Conservation (phyloP, 2,329 filamentous ascomycete species). For the Hypoxylon sp. region DNA sequence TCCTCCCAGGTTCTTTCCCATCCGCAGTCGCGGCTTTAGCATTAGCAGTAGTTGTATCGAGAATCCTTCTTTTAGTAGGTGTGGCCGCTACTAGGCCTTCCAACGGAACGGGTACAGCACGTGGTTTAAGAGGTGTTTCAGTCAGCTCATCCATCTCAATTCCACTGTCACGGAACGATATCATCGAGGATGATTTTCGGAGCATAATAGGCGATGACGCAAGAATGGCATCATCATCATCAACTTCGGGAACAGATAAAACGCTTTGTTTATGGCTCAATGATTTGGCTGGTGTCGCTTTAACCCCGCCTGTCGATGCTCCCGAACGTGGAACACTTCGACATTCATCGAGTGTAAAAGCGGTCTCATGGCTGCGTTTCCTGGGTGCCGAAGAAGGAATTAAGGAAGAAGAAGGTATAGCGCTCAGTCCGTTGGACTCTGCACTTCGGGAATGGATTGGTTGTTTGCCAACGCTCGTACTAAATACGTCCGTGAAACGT, state of each 20-base stretch:
- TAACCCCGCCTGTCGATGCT: slow-evolving; percentile 35
- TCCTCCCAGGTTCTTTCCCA: slow-evolving; percentile 47
- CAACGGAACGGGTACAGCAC: slow-evolving; percentile 42
- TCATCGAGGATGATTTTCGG: slow-evolving; percentile 45
- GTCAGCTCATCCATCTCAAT: slow-evolving; percentile 49
- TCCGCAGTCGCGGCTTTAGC: background rate
- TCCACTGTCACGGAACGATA: slow-evolving; percentile 50
- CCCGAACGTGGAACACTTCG: slow-evolving; percentile 52
- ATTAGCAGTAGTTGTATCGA: slow-evolving; percentile 16
- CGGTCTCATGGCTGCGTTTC: slow-evolving; percentile 54
- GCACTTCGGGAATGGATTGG: slow-evolving; percentile 49
- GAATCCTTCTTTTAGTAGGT: slow-evolving; percentile 45
- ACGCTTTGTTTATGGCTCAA: slow-evolving; percentile 40
- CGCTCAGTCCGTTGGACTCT: slow-evolving; percentile 36
- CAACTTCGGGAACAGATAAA: slow-evolving; percentile 44
- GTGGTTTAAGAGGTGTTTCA: slow-evolving; percentile 59
- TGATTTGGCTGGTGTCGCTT: slow-evolving; percentile 48
- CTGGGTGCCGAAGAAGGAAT: slow-evolving; percentile 60
- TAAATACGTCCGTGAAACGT: slow-evolving; percentile 67
- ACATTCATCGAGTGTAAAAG: slow-evolving; percentile 53
- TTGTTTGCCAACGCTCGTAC: slow-evolving; percentile 45
- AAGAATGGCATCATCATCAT: slow-evolving; percentile 50
- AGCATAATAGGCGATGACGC: slow-evolving; percentile 53
- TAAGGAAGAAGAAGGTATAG: slow-evolving; percentile 58
- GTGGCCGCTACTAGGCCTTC: slow-evolving; percentile 46